Percentiles rank a stretch among this genome's conserved stretches.
Conservation (phyloP, 495 filamentous ascomycete species). For the Symbiotaphrina buchneri region DNA sequence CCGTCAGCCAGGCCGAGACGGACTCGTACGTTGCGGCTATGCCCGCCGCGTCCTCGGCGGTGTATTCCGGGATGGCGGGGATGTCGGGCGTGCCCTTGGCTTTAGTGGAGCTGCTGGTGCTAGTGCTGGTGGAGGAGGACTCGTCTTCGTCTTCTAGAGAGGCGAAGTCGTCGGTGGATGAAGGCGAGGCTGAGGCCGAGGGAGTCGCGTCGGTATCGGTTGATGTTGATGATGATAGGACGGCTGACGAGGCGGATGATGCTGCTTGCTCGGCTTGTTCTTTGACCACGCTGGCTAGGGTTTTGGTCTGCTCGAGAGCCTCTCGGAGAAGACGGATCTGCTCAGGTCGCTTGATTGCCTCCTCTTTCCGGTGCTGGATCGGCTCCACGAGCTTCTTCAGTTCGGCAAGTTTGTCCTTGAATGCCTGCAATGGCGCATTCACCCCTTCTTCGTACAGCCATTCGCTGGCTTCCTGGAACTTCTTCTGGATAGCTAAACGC, state of each 20-base stretch:
- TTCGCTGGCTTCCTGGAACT: constrained; percentile 44
- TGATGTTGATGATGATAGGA: constrained; percentile 16
- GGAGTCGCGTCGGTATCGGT: constrained; percentile 18
- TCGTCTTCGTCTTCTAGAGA: constrained; percentile 37
- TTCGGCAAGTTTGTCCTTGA: constrained; percentile 47
- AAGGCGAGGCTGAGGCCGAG: constrained; percentile 6
- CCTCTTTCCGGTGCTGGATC: constrained; percentile 42
- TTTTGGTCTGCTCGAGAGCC: constrained; percentile 31
- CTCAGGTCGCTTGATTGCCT: constrained; percentile 40
- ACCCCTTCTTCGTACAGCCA: constrained; percentile 83
- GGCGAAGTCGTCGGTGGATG: constrained; percentile 24
- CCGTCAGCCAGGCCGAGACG: constrained; percentile 9
- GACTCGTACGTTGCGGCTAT: constrained; percentile 24
- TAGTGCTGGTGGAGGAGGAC: constrained; percentile 10
- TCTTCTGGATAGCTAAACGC: constrained; percentile 34
- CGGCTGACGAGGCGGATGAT: constrained; percentile 16
- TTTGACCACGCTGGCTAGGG: constrained; percentile 24
- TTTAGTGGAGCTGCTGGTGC: constrained; percentile 15
- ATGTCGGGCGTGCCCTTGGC: constrained; percentile 17
- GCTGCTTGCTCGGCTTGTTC: constrained; percentile 18
- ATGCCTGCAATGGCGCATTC: constrained; percentile 42
- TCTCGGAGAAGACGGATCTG: constrained; percentile 38
- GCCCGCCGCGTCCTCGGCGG: constrained; percentile 24
- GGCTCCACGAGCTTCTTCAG: constrained; percentile 49
- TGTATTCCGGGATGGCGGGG: constrained; percentile 31